A percentile compares a stretch with the other conserved stretches of the same genome.
Conservation (phyloP, 768 basidiomycete species). For the Erythrobasidium yunnanense region DNA sequence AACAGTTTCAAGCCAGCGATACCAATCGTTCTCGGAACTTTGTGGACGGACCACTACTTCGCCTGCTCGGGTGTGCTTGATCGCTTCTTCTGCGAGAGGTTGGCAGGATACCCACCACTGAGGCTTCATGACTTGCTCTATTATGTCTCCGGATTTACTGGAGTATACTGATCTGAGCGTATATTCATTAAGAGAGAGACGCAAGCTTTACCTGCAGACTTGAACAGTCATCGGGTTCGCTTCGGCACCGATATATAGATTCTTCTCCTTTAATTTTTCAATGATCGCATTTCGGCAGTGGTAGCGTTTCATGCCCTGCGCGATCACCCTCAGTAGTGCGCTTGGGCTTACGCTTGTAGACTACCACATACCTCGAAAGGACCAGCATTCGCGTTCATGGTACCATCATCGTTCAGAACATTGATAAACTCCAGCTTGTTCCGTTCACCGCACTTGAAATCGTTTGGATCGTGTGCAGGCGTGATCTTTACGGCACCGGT, state of each 20-base stretch:
- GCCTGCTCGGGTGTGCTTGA: slow-evolving; percentile 82
- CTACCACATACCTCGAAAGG: slow-evolving; percentile 59
- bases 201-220: slow-evolving; percentile 59
- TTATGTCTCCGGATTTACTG: slow-evolving; percentile 92
- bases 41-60: slow-evolving; percentile 75
- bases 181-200: background rate
- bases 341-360: too few species aligned
- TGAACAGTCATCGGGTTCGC: slow-evolving; percentile 98
- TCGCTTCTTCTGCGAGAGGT: slow-evolving; percentile 76
- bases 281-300: slow-evolving; percentile 76
- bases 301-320: slow-evolving; percentile 99
- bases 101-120: slow-evolving; percentile 99
- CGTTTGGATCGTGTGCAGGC: slow-evolving; percentile 92
- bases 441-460: slow-evolving; percentile 83
- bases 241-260: slow-evolving; percentile 77
- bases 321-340: too few species aligned
- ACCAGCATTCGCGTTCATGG: slow-evolving; percentile 81
- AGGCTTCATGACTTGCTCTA: slow-evolving; percentile 87
- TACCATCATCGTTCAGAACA: slow-evolving; percentile 92
- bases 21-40: slow-evolving; percentile 85
- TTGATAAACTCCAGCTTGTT: slow-evolving; percentile 86
- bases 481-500: slow-evolving; percentile 99
- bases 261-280: slow-evolving; percentile 68
- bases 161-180: slow-evolving; percentile 21
- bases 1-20: slow-evolving; percentile 83